Percentiles rank a stretch among this genome's conserved stretches.
Evolutionary conservation across 768 basidiomycete species (phyloP).

Genomic region (Postia placenta): DNA sequence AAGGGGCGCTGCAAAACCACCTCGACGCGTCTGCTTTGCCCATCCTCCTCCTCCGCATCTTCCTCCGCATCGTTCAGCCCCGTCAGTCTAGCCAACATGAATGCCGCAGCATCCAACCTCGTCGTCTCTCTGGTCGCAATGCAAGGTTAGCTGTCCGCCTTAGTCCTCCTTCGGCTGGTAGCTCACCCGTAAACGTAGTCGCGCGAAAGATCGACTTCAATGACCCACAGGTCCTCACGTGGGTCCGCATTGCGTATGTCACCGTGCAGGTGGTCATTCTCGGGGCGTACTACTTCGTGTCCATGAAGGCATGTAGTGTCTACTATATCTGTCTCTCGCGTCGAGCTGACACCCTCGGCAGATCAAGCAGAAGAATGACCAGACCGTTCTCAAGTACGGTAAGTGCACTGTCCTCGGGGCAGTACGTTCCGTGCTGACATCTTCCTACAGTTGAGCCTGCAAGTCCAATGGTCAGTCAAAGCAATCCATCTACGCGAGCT

Average conservation of each 20-base stretch:
- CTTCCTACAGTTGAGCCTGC: constrained; percentile 59
- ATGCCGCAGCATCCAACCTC: constrained; percentile 73
- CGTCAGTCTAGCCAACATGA: constrained; percentile 45
- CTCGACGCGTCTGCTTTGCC: too few species aligned
- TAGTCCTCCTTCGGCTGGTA: background rate
- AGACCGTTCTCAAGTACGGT: constrained; percentile 95
- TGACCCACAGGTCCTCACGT: constrained; percentile 73
- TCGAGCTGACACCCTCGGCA: constrained; percentile 23
- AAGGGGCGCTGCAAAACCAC: too few species aligned
- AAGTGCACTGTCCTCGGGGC: constrained; percentile 20
- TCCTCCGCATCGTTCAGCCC: background rate
- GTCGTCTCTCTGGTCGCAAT: constrained; percentile 89
- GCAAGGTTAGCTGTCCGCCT: constrained; percentile 52
- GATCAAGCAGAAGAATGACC: constrained; percentile 95
- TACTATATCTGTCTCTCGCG: background rate
- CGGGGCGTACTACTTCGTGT: constrained; percentile 75
- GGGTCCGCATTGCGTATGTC: constrained; percentile 83
- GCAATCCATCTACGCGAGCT: background rate
- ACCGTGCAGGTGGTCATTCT: constrained; percentile 66
- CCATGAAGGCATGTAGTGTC: constrained; percentile 50
- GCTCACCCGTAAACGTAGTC: constrained; percentile 38
- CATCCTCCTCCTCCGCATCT: constrained; percentile 1
- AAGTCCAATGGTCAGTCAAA: constrained; percentile 62
- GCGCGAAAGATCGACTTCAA: constrained; percentile 90
- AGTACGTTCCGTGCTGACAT: background rate